Conservation (phyloP, 2,329 filamentous ascomycete genomes). For the Kalaharituber pfeilii region DNA sequence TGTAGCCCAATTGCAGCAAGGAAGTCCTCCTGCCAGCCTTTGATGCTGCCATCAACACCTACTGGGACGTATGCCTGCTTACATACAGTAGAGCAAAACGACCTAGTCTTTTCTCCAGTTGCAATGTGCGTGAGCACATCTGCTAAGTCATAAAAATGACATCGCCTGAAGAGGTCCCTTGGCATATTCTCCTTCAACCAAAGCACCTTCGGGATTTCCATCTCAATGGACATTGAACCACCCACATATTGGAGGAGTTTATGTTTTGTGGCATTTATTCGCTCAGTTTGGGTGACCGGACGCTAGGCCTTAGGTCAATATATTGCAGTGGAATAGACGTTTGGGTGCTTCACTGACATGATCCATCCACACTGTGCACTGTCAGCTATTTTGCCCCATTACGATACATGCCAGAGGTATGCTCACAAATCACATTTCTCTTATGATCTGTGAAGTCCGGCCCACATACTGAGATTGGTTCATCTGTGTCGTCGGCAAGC, state of each 20-base stretch:
- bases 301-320: constrained; percentile 35
- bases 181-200: constrained; percentile 99
- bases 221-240: constrained; percentile 96
- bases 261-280: constrained; percentile 84
- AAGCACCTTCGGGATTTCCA: constrained; percentile 96
- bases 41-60: constrained; percentile 93
- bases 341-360: constrained; percentile 28
- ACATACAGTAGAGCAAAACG: constrained; percentile 90
- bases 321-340: background rate
- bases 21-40: constrained; percentile 97
- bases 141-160: constrained; percentile 91
- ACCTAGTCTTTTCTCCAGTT: constrained; percentile 77
- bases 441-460: constrained; percentile 74
- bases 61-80: constrained; percentile 95
- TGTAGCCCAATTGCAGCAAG: constrained; percentile 69
- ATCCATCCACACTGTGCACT: constrained; percentile 62
- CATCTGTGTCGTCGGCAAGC: constrained; percentile 73
- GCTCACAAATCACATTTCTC: constrained; percentile 61
- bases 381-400: constrained; percentile 5
- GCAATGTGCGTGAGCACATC: constrained; percentile 90
- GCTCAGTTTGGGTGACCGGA: constrained; percentile 72
- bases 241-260: constrained; percentile 91
- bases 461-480: constrained; percentile 74
- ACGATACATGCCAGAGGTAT: background rate
- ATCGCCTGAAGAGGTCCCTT: constrained; percentile 68